These are phyloP conservation scores for Xanthoparmelia taractica DNA, from an alignment of 495 filamentous ascomycete species.

Conservation along the genomic window DNA sequence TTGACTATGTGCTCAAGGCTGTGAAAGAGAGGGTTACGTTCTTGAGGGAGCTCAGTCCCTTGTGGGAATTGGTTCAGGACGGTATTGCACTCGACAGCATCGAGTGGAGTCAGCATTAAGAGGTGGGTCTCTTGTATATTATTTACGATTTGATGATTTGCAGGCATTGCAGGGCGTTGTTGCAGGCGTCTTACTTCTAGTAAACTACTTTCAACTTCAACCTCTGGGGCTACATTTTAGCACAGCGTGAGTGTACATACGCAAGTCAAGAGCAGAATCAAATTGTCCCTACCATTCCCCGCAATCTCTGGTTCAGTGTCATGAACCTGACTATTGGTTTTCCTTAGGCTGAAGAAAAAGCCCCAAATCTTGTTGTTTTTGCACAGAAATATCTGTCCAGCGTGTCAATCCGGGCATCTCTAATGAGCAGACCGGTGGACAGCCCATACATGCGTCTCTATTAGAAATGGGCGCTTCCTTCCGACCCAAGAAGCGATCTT, in stretches of 20 bases:
- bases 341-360: neutral
- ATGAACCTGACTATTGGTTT: neutral
- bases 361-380: no score
- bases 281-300: neutral
- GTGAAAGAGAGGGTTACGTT: constrained; percentile 84
- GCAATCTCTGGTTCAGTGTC: neutral
- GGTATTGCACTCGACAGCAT: constrained; percentile 93
- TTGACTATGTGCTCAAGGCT: constrained; percentile 95
- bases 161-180: constrained; percentile 10
- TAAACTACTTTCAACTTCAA: neutral
- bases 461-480: neutral
- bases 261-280: neutral
- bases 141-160: constrained; percentile 1
- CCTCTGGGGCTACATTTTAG: neutral
- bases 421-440: neutral
- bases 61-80: constrained; percentile 98
- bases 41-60: constrained; percentile 85
- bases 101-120: constrained; percentile 92
- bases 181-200: neutral
- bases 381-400: no score
- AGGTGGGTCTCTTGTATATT: neutral
- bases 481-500: neutral
- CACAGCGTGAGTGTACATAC: neutral
- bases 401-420: no score
- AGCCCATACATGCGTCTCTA: neutral